Base-by-base conservation (phyloP, 2,329 filamentous ascomycete genomes). In the Sclerotinia spermophila region DNA sequence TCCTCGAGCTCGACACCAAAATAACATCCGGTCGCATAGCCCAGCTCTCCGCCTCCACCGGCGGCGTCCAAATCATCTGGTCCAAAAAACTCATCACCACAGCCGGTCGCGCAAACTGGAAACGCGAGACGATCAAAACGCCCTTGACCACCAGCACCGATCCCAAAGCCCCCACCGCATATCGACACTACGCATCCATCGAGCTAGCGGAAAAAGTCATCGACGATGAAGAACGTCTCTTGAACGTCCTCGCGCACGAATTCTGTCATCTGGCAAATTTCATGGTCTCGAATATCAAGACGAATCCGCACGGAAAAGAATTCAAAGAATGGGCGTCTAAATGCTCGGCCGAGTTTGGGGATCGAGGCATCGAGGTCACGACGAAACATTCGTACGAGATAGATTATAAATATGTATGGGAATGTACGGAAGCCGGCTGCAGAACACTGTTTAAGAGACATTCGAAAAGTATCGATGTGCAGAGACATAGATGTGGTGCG, bases 201-300 rank as follows among this genome's bases (percentile, higher is more conserved):
- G 94, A 98, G 79, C 87, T 98, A 3, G 93, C 94, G 0, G 89
- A 92, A 69, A 97, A 96, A 79, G 90, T 97, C 61, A 94, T 98
- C 73, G 89, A 93, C 78, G 86, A 90, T 77, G 88, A 92, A 75
- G 81, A 91, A 71, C 88, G 93, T 4, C 86, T 98, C 1, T 85
- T 96, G 73, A 97, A 97, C 80, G 94, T 96, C 0, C 82, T 98
- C n/a, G 93, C 95, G 0, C 96, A 99, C 79, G 96, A 99, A 77
- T 98, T 96, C 82, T 98, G 96, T 80, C 96, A 99, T 78, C 83
- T 98, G 1, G 90, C 93, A 58, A 97, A 94, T 77, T 97, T 95
- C 80, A 96, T 98, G 89, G 84, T 98, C 73, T 90, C 86, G 64
- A 88, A 90, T 48, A 83, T 94, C 48, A 90, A 87, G 58, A 89